phyloP scores from a whole-genome alignment of 352 stramenopile species.

The Globisporangium spinosum region DNA sequence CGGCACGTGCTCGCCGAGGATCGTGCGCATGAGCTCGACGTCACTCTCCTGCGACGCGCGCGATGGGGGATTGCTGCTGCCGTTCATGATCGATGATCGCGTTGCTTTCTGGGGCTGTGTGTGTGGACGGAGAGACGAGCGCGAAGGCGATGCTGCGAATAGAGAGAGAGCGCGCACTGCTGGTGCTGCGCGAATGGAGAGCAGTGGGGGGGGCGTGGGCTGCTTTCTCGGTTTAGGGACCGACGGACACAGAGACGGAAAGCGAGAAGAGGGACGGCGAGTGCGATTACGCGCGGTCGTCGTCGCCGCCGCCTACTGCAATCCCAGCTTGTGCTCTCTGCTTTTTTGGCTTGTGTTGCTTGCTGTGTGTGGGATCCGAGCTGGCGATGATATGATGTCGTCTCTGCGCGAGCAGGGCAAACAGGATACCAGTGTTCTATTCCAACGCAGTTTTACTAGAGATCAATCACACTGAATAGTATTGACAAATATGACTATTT shows the following conservation, averaged over 20 bases:
- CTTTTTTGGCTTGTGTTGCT: background rate
- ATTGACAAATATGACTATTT: no score
- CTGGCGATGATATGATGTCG: background rate
- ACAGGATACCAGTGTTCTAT: background rate
- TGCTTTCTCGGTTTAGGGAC: background rate
- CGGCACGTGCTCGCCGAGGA: constrained; percentile 82
- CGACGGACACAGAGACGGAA: background rate
- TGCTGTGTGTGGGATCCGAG: background rate
- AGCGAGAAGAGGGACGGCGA: background rate
- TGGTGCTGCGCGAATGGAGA: background rate
- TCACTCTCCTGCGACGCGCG: constrained; percentile 48
- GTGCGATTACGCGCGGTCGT: background rate
- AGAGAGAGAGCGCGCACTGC: background rate
- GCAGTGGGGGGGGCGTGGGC: background rate
- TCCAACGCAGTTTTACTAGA: background rate
- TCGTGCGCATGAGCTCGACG: constrained; percentile 86
- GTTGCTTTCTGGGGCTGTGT: background rate
- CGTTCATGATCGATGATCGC: background rate
- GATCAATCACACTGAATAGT: background rate
- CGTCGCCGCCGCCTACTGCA: background rate
- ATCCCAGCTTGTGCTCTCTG: background rate
- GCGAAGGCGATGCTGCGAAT: background rate
- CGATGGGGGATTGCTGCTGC: constrained; percentile 1
- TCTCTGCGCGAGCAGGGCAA: background rate
- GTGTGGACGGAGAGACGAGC: background rate